Evolutionary conservation across 345 rosid genomes (phyloP).

Genomic region (Hibiscus syriacus): DNA sequence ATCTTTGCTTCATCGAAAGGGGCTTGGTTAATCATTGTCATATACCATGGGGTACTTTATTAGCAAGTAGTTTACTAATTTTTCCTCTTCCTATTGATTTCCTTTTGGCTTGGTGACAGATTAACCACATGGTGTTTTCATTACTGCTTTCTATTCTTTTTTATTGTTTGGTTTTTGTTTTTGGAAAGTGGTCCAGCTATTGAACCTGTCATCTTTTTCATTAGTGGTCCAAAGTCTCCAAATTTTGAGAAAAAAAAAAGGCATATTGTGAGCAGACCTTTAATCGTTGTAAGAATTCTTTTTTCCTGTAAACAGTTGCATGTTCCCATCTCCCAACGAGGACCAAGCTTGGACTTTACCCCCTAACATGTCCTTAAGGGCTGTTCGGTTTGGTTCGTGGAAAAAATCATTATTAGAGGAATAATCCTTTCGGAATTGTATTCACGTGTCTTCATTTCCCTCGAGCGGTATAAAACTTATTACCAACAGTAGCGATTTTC

Average conservation of each 20-base stretch:
- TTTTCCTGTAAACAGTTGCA: slow-evolving; percentile 17
- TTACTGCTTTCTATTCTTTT: not conserved
- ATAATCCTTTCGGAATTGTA: too few relatives aligned
- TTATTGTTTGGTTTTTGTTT: not conserved
- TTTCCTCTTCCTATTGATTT: not conserved
- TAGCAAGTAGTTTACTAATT: not conserved
- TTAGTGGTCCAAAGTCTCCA: slow-evolving; percentile 51
- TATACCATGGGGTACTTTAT: slow-evolving; percentile 1
- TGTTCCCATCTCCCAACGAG: slow-evolving; percentile 1
- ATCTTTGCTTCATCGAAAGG: not conserved
- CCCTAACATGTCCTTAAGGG: too few relatives aligned
- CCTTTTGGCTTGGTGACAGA: too few relatives aligned
- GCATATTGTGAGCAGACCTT: slow-evolving; percentile 19
- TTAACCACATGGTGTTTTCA: too few relatives aligned
- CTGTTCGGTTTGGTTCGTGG: too few relatives aligned
- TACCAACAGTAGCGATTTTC: too few relatives aligned
- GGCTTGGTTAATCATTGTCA: not conserved
- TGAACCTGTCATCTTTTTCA: slow-evolving; percentile 20
- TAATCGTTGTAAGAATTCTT: slow-evolving; percentile 24
- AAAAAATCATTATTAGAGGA: too few relatives aligned
- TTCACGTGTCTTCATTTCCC: too few relatives aligned
- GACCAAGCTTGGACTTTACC: not conserved
- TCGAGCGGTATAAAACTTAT: too few relatives aligned
- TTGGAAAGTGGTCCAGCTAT: slow-evolving; percentile 35
- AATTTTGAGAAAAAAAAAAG: slow-evolving; percentile 15